Evolutionary conservation across 2,329 filamentous ascomycete genomes (phyloP), one percentile per base, ranked within the genome.

Genomic region (Sordariomycetes sp.): DNA sequence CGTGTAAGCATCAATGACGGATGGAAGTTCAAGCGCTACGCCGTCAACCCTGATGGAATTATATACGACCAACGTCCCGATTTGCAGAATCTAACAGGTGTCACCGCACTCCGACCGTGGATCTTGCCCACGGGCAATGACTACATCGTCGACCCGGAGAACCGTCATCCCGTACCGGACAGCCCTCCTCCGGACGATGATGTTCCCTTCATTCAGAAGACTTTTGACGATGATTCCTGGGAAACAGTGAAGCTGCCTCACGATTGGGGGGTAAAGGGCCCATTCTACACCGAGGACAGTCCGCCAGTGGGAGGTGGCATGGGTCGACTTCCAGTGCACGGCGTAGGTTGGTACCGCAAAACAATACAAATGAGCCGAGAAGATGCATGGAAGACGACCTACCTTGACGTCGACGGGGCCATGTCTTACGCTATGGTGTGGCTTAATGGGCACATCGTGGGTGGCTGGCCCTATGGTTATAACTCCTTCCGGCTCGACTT

Each of bases 361-460:
- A 61, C 47, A 3, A 36, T 64, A 3, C 30, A 35, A 1, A 34
- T 46, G 0, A 46, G 42, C 2, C 59, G 64, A 12, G 33, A 42
- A n/a, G 53, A 50, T n/a, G n/a, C 7, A 59, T 64, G n/a, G 33
- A 42, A 12, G 53, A 49, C 7, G 0, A 42, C 68, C 10, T 70
- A 56, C 34, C 46, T 71, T 5, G 66, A 71, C 18, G 43, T 70
- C n/a, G 67, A 70, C 36, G 67, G 68, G 3, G 67, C 66, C 30
- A 68, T 68, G 64, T 63, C 66, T 1, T 69, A 70, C 38, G 54
- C 66, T 2, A 58, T 58, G n/a, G 65, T 70, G 4, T 72, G 66
- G 66, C 45, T 71, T 9, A 71, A 72, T 33, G 66, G 63, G 2
- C 44, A 59, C 9, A 42, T 70, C 3, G 60, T 69, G 10, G 66